phyloP scores from a whole-genome alignment of 257 asterid species.

The Thymus mandschuricus region DNA sequence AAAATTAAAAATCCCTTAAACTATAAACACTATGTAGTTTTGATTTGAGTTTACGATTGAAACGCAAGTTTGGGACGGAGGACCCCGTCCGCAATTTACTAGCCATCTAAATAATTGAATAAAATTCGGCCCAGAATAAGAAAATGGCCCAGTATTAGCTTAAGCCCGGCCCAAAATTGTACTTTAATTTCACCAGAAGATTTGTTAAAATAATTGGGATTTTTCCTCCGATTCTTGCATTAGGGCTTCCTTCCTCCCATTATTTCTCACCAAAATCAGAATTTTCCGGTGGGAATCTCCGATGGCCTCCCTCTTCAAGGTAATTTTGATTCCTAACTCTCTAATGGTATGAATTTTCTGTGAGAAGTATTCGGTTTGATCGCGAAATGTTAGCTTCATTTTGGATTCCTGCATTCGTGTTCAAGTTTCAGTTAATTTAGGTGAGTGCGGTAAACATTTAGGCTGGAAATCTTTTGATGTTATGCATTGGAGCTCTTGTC shows the following conservation, averaged over 20 bases:
- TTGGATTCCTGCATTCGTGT: slow-evolving; percentile 20
- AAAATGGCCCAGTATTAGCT: background rate
- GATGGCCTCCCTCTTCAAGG: slow-evolving; percentile 73
- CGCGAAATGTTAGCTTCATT: slow-evolving; percentile 21
- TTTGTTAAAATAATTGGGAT: slow-evolving; percentile 7
- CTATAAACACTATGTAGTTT: too few species aligned
- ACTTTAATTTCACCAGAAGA: background rate
- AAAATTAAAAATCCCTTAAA: too few species aligned
- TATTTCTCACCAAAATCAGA: slow-evolving; percentile 14
- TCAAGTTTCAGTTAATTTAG: slow-evolving; percentile 25
- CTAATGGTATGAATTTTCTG: background rate
- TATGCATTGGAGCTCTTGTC: slow-evolving; percentile 15
- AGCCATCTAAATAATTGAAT: background rate
- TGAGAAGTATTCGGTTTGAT: slow-evolving; percentile 16
- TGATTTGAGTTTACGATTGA: too few species aligned
- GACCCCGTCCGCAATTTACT: too few species aligned
- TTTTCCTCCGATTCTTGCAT: slow-evolving; percentile 6
- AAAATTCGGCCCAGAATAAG: background rate
- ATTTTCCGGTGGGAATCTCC: slow-evolving; percentile 30
- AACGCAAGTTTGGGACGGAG: too few species aligned
- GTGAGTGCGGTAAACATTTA: slow-evolving; percentile 3
- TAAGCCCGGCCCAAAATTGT: slow-evolving; percentile 14
- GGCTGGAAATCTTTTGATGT: background rate
- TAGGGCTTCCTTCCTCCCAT: slow-evolving; percentile 37
- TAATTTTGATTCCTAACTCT: slow-evolving; percentile 19